A percentile compares a stretch with the other conserved stretches of the same genome.
phyloP scores from a whole-genome alignment of 1,139 yeast genomes.

The Sugiyamaella grinbergsii region DNA sequence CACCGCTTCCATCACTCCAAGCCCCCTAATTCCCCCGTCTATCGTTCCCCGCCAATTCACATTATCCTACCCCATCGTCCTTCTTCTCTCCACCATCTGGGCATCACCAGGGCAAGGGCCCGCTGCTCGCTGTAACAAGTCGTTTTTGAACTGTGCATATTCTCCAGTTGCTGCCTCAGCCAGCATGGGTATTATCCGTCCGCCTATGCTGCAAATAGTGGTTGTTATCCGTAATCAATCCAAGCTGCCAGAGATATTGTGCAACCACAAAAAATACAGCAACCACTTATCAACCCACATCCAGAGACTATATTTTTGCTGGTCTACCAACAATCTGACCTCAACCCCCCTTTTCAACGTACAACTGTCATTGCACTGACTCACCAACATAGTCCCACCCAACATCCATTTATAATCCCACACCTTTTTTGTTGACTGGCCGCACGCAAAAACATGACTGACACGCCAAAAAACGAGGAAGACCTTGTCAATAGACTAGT shows the following conservation, averaged over 20 bases:
- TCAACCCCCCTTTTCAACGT: not conserved
- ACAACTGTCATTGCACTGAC: not conserved
- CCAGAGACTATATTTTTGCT: not conserved
- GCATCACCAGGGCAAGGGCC: too few relatives aligned
- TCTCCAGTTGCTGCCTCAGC: not conserved
- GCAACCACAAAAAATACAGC: too few relatives aligned
- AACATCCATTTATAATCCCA: too few relatives aligned
- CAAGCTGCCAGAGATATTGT: too few relatives aligned
- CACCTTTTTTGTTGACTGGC: too few relatives aligned
- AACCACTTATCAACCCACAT: not conserved
- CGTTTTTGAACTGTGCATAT: not conserved
- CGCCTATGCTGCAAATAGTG: not conserved
- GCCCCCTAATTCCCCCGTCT: too few relatives aligned
- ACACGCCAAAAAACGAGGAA: constrained; percentile 43
- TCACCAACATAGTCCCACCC: too few relatives aligned
- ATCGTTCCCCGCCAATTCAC: too few relatives aligned
- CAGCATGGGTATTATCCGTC: not conserved
- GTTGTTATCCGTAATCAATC: not conserved
- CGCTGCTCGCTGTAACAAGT: not conserved
- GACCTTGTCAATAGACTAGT: constrained; percentile 47
- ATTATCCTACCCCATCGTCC: too few relatives aligned
- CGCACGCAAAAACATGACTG: constrained; percentile 12
- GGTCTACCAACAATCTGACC: too few relatives aligned
- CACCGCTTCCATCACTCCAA: too few relatives aligned
- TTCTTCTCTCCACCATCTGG: too few relatives aligned